Base-by-base conservation (phyloP, 306 rosid species). In the Vigna radiata region DNA sequence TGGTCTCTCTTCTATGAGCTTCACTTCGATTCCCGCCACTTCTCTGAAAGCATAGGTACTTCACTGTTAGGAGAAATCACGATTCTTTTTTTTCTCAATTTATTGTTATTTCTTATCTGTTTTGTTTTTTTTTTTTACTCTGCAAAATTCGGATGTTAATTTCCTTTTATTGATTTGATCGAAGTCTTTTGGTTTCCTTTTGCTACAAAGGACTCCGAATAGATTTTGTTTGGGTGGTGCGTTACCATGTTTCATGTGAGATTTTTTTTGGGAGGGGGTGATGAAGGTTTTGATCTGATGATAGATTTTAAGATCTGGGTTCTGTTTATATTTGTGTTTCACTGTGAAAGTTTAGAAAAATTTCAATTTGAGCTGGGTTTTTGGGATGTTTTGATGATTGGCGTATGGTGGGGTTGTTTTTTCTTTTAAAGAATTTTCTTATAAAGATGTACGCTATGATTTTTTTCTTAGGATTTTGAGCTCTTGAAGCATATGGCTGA, bases 21-120 rank as follows among this genome's bases (percentile, higher is more conserved):
- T 77, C 77, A 84, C 78, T 92, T 87, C 72, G 75, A 87, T 92
- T 92, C 89, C 92, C 90, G 92, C 94, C 91, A 88, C 86, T 87
- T 84, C 86, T 80, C 82, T 84, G 8, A 82, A 70, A 60, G 76
- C 81, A 31, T 56, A 86, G 97, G 97, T 91, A 81, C 87, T 85
- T 73, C 81, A 48, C 81, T 79, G 0, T 81, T 70, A 17, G 43
- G 31, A 5, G 11, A 63, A 70, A 12, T 73, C 55, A 54, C 50
- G 62, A 50, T 72, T 36, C 9, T 36, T 19, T 64, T 41, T 41
- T 46, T 70, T 47, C 49, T 44, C 49, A 41, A 14, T 77, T 70
- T 67, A 27, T 7, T 9, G 5, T 10, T 62, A 8, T 9, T 25
- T 33, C 37, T 37, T 33, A 3, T 63, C 71, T 5, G 53, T 41